Conservation (phyloP, 768 basidiomycete species). For the Mycena galericulata region DNA sequence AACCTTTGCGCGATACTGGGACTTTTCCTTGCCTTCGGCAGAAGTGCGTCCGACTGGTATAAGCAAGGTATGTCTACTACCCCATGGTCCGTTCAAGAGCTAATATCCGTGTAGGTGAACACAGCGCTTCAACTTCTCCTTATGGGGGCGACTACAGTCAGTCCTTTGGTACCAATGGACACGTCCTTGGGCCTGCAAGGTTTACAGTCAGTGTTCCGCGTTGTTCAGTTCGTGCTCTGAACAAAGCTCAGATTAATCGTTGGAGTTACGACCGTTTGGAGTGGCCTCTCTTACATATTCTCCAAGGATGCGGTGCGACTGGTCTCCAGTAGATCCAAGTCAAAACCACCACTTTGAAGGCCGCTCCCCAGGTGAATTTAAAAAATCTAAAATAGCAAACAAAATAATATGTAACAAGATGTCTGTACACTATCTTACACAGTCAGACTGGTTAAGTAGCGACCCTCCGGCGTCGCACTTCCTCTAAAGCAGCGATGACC, state of each 20-base stretch:
- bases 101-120: conserved; percentile 70
- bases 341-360: conserved; percentile 41
- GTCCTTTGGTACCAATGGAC: conserved; percentile 79
- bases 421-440: conserved; percentile 33
- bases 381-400: conserved; percentile 23
- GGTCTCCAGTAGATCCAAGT: conserved; percentile 52
- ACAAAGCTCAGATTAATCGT: conserved; percentile 76
- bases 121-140: conserved; percentile 91
- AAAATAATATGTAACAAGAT: conserved; percentile 38
- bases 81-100: conserved; percentile 1
- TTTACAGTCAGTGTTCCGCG: conserved; percentile 73
- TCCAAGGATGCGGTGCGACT: conserved; percentile 80
- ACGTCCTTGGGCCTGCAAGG: conserved; percentile 66
- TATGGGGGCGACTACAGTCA: conserved; percentile 91
- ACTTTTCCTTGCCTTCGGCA: conserved; percentile 94
- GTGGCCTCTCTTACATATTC: conserved; percentile 86
- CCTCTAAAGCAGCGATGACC: conserved; percentile 74
- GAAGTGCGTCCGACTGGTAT: conserved; percentile 95
- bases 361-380: conserved; percentile 1
- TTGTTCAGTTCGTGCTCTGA: background rate
- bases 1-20: conserved; percentile 95
- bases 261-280: conserved; percentile 92
- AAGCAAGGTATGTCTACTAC: conserved; percentile 73
- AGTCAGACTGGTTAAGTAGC: conserved; percentile 31
- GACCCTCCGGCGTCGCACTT: conserved; percentile 69